Evolutionary conservation across 441 rosid genomes (phyloP).

Genomic region (Pelargonium australe): DNA sequence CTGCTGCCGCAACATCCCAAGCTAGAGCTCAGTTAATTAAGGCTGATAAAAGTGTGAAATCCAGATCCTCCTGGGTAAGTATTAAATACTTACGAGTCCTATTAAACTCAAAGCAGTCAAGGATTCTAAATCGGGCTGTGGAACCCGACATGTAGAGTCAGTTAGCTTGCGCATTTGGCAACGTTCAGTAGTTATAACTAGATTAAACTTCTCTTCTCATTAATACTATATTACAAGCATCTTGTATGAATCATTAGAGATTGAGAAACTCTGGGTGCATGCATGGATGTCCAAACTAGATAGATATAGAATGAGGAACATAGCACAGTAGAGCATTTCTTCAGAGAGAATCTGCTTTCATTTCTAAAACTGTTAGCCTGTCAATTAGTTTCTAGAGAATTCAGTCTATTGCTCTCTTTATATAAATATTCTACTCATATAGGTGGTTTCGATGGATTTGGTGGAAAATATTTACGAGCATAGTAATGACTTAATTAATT

Average conservation of each 20-base stretch:
- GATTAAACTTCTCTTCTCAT: background rate
- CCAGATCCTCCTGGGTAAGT: conserved; percentile 59
- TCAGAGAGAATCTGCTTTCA: background rate
- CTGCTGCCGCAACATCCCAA: conserved; percentile 44
- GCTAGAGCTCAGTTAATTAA: conserved; percentile 47
- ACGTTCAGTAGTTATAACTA: background rate
- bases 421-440: background rate
- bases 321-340: background rate
- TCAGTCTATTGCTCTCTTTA: background rate
- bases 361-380: no score
- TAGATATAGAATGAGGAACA: background rate
- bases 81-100: background rate
- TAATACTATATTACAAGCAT: conserved; percentile 1
- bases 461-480: background rate
- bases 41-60: conserved; percentile 54
- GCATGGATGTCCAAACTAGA: background rate
- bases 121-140: background rate
- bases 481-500: background rate
- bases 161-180: background rate
- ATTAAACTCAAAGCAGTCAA: conserved; percentile 6
- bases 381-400: background rate
- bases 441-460: background rate
- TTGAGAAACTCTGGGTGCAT: background rate
- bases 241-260: background rate
- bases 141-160: background rate